Base-by-base conservation (phyloP, 257 asterid species). In the Nicotiana tomentosiformis region DNA sequence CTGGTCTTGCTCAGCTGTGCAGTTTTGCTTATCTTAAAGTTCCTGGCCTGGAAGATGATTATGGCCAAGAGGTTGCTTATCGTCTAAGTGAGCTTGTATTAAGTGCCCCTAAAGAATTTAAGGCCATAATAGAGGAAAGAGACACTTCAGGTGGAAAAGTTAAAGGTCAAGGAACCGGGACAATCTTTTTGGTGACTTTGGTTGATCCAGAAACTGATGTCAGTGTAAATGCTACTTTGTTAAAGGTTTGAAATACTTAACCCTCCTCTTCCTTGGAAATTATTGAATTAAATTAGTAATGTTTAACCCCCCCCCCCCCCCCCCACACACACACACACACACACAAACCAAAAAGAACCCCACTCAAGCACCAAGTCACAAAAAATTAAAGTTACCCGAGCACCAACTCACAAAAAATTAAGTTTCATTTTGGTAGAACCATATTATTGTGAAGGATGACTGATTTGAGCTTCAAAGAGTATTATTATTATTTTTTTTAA, bases 81-180 rank as follows among this genome's bases (percentile, higher is more conserved):
- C 91, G 90, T 39, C 82, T 96, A 78, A 92, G 96, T 8, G 97
- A 93, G 77, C 93, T 86, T 85, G 72, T 93, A 37, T 85, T 94
- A 4, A 87, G 91, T 77, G 43, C 89, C 68, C 88, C 91, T 1
- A 92, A 94, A 87, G 98, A 94, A 87, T 93, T 91, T 51, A 87
- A 32, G 89, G 97, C 98, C 17, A 82, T 93, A 68, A 85, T 94
- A 1, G 98, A 94, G 88, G 99, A 96, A 12, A 91, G 85, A 81
- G 98, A 94, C 87, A 78, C 92, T 26, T 93, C 98, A 10, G 96
- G 90, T 5, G 99, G 98, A 39, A 94, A 96, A 88, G 97, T 89
- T n/a, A 96, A 93, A 78, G 99, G 98, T 29, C 98, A 96, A 89
- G 99, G 99, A 82, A 93, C 98, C 11, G 98, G 99, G n/a, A 87